Percentiles rank a stretch among this genome's conserved stretches.
These are phyloP conservation scores for Dalbergia cochinchinensis DNA, from an alignment of 306 rosid species.

Conservation along the genomic window DNA sequence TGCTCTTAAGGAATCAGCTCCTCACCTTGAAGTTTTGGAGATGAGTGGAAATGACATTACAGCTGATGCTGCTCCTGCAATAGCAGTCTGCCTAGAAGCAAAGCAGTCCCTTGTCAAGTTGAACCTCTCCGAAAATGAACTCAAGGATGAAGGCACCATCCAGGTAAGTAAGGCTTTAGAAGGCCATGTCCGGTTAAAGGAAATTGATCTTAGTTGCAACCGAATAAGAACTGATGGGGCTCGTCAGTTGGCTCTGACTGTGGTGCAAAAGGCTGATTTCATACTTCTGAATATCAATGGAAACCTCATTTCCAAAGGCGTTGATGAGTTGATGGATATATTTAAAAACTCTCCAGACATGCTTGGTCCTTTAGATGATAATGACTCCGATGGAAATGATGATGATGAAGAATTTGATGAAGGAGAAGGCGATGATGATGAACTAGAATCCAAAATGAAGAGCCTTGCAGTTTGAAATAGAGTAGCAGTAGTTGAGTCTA, in stretches of 20 bases:
- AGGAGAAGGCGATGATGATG: slow-evolving; percentile 58
- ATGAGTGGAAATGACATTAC: slow-evolving; percentile 92
- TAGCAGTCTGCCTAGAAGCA: slow-evolving; percentile 67
- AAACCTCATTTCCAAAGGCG: slow-evolving; percentile 82
- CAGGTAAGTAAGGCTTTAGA: slow-evolving; percentile 71
- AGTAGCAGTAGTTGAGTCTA: background rate
- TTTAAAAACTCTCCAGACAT: slow-evolving; percentile 64
- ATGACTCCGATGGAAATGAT: slow-evolving; percentile 84
- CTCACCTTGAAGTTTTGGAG: slow-evolving; percentile 82
- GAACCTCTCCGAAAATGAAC: slow-evolving; percentile 86
- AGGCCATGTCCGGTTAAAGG: slow-evolving; percentile 64
- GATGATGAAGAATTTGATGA: slow-evolving; percentile 63
- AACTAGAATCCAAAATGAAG: slow-evolving; percentile 81
- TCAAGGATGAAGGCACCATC: slow-evolving; percentile 87
- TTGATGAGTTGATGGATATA: slow-evolving; percentile 70
- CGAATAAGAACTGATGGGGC: slow-evolving; percentile 75
- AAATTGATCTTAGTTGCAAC: slow-evolving; percentile 84
- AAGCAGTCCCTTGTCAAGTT: slow-evolving; percentile 71
- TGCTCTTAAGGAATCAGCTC: slow-evolving; percentile 79
- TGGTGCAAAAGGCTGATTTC: slow-evolving; percentile 76
- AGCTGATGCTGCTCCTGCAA: slow-evolving; percentile 68
- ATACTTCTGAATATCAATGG: slow-evolving; percentile 75
- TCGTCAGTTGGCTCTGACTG: slow-evolving; percentile 71
- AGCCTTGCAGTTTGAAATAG: slow-evolving; percentile 69
- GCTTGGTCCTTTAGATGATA: slow-evolving; percentile 86